Evolutionary conservation across 2,329 filamentous ascomycete genomes (phyloP), one percentile per base, ranked within the genome.

Genomic region (Fusarium drepaniforme): DNA sequence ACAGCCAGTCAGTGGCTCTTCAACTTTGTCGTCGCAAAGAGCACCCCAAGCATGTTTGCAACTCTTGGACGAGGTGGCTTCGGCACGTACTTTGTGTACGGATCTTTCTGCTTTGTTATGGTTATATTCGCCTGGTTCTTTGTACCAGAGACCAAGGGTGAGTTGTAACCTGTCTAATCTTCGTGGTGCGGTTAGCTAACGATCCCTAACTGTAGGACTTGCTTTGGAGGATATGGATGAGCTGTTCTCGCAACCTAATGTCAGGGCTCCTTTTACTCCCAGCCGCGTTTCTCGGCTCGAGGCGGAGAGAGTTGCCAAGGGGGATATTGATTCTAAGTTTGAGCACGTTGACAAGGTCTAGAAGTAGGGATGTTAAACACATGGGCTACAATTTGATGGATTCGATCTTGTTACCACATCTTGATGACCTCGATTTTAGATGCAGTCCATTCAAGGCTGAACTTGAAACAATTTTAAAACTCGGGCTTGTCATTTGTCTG

Each of bases 1-100:
- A 72, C 69, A 3, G 66, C 69, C 2, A 66, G 66, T 25, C 69
- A 72, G 23, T 72, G 66, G 63, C 38, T 72, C 16, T 72, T 72
- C 62, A 72, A 72, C 23, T 72, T 72, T 51, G 69, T 69, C n/a
- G 69, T 69, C 7, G 66, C 69, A 8, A 69, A 69, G 38, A 25
- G 49, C 23, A 72, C 69, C 1, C 58, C 63, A 6, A 66, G 62
- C 35, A 72, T 72, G 63, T 69, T 72, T 49, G 69, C 69, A 15
- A 72, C 69, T 9, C 42, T 66, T 7, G 69, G 69, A 3, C 15
- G 30, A 0, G 37, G 59, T 23, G 66, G 69, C 8, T 72, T 72
- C n/a, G 69, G 69, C 18, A 72, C 69, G 4, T 69, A 72, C 51
- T 72, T 72, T 53, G 28, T 72, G 0, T 69, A 72, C 28, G 69